phyloP scores from a whole-genome alignment of 805 yeast genomes.

The Candida lessepsii region DNA sequence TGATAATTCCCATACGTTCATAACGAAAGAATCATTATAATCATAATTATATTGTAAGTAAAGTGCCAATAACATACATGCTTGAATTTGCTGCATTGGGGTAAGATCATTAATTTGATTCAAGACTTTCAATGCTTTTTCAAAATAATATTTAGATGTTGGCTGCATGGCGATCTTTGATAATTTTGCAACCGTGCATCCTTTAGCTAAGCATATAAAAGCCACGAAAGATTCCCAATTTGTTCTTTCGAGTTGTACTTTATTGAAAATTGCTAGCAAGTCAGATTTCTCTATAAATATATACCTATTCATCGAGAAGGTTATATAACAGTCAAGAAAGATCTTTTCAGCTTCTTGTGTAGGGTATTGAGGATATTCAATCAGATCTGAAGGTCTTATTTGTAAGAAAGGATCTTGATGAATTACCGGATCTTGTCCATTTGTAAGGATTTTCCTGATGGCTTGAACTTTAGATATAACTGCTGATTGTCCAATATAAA shows the following conservation, averaged over 20 bases:
- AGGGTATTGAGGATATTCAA: background rate
- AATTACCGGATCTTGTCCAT: constrained; percentile 9
- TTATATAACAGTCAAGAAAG: constrained; percentile 11
- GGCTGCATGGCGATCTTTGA: constrained; percentile 7
- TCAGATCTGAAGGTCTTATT: background rate
- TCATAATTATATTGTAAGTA: constrained; percentile 11
- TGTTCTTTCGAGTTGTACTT: constrained; percentile 5
- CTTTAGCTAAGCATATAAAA: constrained; percentile 10
- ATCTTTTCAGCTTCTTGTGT: constrained; percentile 9
- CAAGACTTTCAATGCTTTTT: constrained; percentile 9
- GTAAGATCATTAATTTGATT: background rate
- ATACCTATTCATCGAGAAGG: constrained; percentile 10
- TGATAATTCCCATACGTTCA: constrained; percentile 12
- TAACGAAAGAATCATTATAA: constrained; percentile 10
- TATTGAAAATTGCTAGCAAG: constrained; percentile 4
- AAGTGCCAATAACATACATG: constrained; percentile 12
- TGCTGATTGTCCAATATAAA: constrained; percentile 22
- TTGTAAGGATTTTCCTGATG: constrained; percentile 16
- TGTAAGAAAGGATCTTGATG: constrained; percentile 3
- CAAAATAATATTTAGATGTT: constrained; percentile 11
- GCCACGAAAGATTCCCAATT: constrained; percentile 12
- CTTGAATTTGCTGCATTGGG: constrained; percentile 11
- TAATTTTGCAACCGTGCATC: constrained; percentile 11
- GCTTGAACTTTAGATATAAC: constrained; percentile 23
- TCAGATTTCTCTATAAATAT: constrained; percentile 12